Evolutionary conservation across 768 basidiomycete genomes (phyloP).

Genomic region (Leccinum uliginosum): DNA sequence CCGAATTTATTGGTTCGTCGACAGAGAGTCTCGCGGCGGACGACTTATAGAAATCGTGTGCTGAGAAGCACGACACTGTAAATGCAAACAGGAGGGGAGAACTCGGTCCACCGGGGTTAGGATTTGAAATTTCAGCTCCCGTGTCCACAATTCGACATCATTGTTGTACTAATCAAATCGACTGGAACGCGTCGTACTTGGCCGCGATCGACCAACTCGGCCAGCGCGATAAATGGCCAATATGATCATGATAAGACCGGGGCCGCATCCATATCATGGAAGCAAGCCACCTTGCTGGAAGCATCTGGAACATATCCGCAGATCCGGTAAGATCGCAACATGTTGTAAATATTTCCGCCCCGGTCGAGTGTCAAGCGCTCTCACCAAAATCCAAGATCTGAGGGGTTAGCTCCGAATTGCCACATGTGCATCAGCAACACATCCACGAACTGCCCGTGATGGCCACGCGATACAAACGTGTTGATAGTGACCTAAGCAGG

Average conservation of each 20-base stretch:
- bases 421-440: neutral
- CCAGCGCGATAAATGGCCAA: neutral
- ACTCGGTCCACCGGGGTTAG: neutral
- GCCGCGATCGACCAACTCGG: neutral
- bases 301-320: neutral
- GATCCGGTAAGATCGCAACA: neutral
- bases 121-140: neutral
- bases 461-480: neutral
- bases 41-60: neutral
- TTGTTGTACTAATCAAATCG: neutral
- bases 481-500: neutral
- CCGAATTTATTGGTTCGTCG: neutral
- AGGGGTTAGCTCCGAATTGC: neutral
- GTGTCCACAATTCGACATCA: neutral
- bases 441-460: neutral
- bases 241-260: constrained; percentile 5
- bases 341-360: neutral
- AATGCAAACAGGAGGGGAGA: neutral
- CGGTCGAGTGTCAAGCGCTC: neutral
- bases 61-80: neutral
- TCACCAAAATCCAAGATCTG: neutral
- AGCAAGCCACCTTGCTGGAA: neutral
- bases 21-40: neutral
- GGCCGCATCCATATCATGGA: constrained; percentile 5
- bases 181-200: constrained; percentile 1